A percentile compares a stretch with the other conserved stretches of the same genome.
Conservation (phyloP, 2,329 filamentous ascomycete genomes). For the Ophiostoma populinum region DNA sequence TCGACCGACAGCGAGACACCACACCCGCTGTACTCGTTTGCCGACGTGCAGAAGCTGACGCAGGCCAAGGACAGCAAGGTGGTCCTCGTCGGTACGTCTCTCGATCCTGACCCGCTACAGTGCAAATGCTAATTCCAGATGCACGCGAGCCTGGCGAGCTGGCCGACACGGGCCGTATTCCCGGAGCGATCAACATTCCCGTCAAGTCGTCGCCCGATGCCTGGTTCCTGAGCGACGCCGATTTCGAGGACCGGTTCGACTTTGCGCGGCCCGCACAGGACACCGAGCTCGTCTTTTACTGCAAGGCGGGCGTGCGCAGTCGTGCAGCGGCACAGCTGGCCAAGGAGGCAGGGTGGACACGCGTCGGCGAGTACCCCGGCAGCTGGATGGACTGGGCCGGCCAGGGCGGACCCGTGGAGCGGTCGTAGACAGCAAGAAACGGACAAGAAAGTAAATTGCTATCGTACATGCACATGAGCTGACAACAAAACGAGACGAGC, state of each 20-base stretch:
- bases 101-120: not conserved
- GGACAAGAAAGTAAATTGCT: not conserved
- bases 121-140: slow-evolving; percentile 25
- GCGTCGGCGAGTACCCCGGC: slow-evolving; percentile 54
- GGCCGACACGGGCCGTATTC: slow-evolving; percentile 50
- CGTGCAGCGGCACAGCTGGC: slow-evolving; percentile 63
- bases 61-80: slow-evolving; percentile 17
- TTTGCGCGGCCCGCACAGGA: slow-evolving; percentile 47
- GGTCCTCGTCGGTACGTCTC: slow-evolving; percentile 29
- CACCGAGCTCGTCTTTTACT: slow-evolving; percentile 65
- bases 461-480: no score
- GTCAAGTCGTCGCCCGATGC: slow-evolving; percentile 61
- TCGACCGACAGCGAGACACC: slow-evolving; percentile 15
- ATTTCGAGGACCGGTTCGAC: slow-evolving; percentile 72
- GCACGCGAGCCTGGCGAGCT: slow-evolving; percentile 59
- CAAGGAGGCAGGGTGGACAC: slow-evolving; percentile 54
- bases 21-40: slow-evolving; percentile 33
- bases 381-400: slow-evolving; percentile 71
- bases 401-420: slow-evolving; percentile 47
- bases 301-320: slow-evolving; percentile 77
- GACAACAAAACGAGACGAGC: no score
- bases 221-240: slow-evolving; percentile 55
- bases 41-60: slow-evolving; percentile 25
- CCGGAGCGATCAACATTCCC: slow-evolving; percentile 67
- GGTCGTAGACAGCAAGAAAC: not conserved